Evolutionary conservation across 2,329 filamentous ascomycete genomes (phyloP), one percentile per base, ranked within the genome.

Genomic region (Xylariaceae sp.): DNA sequence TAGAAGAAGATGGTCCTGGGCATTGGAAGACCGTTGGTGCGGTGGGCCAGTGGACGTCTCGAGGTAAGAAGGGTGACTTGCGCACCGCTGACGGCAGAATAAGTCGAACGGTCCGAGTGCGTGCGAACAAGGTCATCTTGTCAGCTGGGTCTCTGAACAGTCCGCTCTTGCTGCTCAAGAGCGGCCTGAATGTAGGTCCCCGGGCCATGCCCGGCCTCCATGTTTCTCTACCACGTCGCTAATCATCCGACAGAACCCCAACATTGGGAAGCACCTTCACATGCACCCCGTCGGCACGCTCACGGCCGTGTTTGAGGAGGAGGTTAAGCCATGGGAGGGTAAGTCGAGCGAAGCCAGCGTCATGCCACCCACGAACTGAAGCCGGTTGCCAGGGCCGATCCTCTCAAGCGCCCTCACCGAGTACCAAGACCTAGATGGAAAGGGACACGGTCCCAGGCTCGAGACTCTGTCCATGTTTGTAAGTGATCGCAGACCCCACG

Each of bases 221-320:
- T 18, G 10, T 13, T 31, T 3, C 15, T 15, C 10, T 15, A 5
- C 11, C n/a, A n/a, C 12, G 24, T 26, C 15, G 19, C 25, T 41
- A 11, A 34, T 9, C 8, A n/a, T 16, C 4, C 19, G 24, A 12
- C 47, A 77, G 63, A 94, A 94, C 53, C 69, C 71, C 4, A 79
- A 94, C 36, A 80, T 94, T 42, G 89, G 89, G 16, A 72, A 70
- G 5, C 84, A 94, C 48, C 72, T 95, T 3, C 70, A 90, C 49
- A 58, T 94, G 1, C 90, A 95, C 50, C 89, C 87, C 1, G 79
- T 78, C 50, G 72, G 69, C 50, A 55, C 68, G 10, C 46, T 77
- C 5, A 54, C 57, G 5, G 82, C 72, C 3, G 66, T 79, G n/a
- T 87, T 81, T 57, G 67, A 80, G 19, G 70, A 87, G 39, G 77